phyloP scores from a whole-genome alignment of 176 grass and related monocot genomes.

The Carex scoparia region DNA sequence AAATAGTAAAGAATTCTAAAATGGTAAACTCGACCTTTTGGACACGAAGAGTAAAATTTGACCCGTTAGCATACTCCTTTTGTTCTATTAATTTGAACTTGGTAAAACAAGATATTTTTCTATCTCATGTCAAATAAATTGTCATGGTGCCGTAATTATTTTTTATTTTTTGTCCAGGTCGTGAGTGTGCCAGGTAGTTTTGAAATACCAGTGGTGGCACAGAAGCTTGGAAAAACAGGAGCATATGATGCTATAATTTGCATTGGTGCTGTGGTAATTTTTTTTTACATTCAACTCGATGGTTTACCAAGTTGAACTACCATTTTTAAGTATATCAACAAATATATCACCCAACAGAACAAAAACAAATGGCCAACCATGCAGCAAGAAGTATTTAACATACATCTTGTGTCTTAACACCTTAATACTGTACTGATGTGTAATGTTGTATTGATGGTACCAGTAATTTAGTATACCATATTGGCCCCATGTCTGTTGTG shows the following conservation, averaged over 20 bases:
- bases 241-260: slow-evolving; percentile 82
- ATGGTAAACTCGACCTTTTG: too few species aligned
- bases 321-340: neutral
- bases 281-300: neutral
- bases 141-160: neutral
- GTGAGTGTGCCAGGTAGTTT: slow-evolving; percentile 96
- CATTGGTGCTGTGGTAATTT: slow-evolving; percentile 93
- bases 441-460: neutral
- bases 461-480: neutral
- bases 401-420: neutral
- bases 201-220: slow-evolving; percentile 86
- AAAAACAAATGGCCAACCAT: neutral
- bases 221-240: slow-evolving; percentile 85
- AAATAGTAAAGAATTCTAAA: too few species aligned
- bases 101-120: neutral
- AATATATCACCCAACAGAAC: neutral
- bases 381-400: neutral
- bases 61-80: neutral
- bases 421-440: too few species aligned
- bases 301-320: neutral
- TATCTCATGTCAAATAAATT: neutral
- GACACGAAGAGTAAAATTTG: too few species aligned
- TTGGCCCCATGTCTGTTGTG: neutral
- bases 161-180: slow-evolving; percentile 39
- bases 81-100: neutral